These are phyloP conservation scores for Xylaria hypoxylon DNA, from an alignment of 2,329 filamentous ascomycete genomes.

Conservation along the genomic window DNA sequence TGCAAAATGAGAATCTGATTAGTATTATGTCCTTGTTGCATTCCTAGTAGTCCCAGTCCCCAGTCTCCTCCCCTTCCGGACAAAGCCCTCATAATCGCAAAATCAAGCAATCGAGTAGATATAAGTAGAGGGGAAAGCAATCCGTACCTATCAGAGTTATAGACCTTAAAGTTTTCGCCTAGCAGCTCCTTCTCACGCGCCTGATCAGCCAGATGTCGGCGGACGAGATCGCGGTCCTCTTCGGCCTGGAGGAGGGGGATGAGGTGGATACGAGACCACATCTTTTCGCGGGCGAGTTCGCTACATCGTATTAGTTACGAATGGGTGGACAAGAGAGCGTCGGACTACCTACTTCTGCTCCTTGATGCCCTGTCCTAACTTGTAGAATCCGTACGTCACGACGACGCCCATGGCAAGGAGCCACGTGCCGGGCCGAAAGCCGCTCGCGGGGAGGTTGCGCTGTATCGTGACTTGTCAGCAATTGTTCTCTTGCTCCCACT, in stretches of 20 bases:
- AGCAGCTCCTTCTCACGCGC: slow-evolving; percentile 90
- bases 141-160: slow-evolving; percentile 86
- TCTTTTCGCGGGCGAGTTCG: slow-evolving; percentile 95
- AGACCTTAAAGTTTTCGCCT: slow-evolving; percentile 85
- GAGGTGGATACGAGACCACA: slow-evolving; percentile 96
- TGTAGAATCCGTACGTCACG: slow-evolving; percentile 93
- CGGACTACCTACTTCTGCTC: slow-evolving; percentile 79
- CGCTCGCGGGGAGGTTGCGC: slow-evolving; percentile 92
- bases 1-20: neutral
- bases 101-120: neutral
- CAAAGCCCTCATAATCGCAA: neutral
- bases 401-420: slow-evolving; percentile 80
- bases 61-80: neutral
- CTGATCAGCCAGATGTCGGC: slow-evolving; percentile 86
- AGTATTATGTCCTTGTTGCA: neutral
- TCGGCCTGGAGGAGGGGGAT: slow-evolving; percentile 95
- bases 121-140: slow-evolving; percentile 13
- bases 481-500: neutral
- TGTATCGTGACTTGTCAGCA: slow-evolving; percentile 52
- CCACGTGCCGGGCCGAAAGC: slow-evolving; percentile 86
- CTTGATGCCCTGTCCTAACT: slow-evolving; percentile 81
- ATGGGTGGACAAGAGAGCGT: no score
- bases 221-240: slow-evolving; percentile 93
- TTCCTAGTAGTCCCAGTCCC: neutral
- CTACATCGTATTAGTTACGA: slow-evolving; percentile 59